Evolutionary conservation across 441 rosid species (phyloP).

Genomic region (Metrosideros polymorpha): DNA sequence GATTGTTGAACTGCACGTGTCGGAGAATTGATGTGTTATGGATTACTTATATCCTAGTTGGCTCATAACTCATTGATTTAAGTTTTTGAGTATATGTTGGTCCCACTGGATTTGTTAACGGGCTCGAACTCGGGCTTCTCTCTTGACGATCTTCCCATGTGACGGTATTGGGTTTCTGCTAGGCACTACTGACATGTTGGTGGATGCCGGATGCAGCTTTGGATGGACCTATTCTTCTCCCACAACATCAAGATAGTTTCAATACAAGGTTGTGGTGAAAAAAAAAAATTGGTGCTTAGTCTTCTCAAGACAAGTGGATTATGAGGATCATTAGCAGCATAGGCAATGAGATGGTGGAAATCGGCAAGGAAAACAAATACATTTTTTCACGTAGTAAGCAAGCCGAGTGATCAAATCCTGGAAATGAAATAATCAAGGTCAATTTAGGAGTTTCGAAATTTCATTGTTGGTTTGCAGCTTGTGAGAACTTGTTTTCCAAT

Average conservation of each 20-base stretch:
- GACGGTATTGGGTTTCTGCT: background rate
- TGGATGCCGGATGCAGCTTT: background rate
- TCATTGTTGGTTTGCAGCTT: background rate
- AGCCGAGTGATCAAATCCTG: background rate
- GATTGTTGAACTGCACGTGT: background rate
- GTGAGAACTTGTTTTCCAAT: background rate
- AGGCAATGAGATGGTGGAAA: background rate
- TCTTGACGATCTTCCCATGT: background rate
- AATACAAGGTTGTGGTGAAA: background rate
- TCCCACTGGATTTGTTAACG: background rate
- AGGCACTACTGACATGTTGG: background rate
- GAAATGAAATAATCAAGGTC: background rate
- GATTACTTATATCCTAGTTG: background rate
- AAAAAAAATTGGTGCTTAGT: background rate
- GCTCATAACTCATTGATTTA: background rate
- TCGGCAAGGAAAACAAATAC: background rate
- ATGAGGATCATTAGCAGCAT: background rate
- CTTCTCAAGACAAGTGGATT: background rate
- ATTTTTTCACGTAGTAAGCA: background rate
- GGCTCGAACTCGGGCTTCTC: background rate
- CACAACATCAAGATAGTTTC: background rate
- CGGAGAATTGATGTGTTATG: background rate
- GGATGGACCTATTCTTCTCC: background rate
- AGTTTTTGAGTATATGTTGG: background rate
- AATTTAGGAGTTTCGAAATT: background rate